phyloP scores from a whole-genome alignment of 805 yeast species.

The Saturnispora zaruensis region DNA sequence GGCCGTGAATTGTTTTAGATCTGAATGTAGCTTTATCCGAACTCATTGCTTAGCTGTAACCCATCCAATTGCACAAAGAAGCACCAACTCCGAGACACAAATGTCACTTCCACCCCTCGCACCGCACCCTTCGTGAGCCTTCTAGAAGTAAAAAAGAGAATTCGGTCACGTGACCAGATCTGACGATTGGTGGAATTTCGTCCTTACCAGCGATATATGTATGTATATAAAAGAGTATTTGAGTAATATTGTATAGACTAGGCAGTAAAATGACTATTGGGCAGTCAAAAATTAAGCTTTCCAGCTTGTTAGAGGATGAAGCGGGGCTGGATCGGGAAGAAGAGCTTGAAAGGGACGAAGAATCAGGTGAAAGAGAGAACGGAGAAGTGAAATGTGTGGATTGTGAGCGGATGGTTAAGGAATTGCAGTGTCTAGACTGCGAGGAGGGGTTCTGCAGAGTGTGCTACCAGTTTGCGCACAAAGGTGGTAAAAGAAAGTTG shows the following conservation, averaged over 20 bases:
- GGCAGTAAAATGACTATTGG: slow-evolving; percentile 2
- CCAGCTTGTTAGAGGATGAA: slow-evolving; percentile 21
- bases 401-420: slow-evolving; percentile 66
- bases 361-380: slow-evolving; percentile 15
- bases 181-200: background rate
- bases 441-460: slow-evolving; percentile 62
- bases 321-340: slow-evolving; percentile 11
- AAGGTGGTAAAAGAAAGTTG: slow-evolving; percentile 52
- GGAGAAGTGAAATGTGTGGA: slow-evolving; percentile 44
- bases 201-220: no score
- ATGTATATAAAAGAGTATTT: background rate
- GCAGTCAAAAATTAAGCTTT: slow-evolving; percentile 22
- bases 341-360: background rate
- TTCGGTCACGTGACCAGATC: background rate
- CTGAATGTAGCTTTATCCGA: background rate
- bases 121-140: background rate
- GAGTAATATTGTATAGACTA: no score
- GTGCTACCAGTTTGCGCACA: slow-evolving; percentile 59
- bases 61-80: background rate
- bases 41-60: background rate
- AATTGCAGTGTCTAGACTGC: slow-evolving; percentile 53
- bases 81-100: background rate
- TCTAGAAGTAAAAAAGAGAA: background rate
- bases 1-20: background rate
- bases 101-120: slow-evolving; percentile 1